Conservation (phyloP, 257 asterid genomes). For the Solanum corneliomulleri region DNA sequence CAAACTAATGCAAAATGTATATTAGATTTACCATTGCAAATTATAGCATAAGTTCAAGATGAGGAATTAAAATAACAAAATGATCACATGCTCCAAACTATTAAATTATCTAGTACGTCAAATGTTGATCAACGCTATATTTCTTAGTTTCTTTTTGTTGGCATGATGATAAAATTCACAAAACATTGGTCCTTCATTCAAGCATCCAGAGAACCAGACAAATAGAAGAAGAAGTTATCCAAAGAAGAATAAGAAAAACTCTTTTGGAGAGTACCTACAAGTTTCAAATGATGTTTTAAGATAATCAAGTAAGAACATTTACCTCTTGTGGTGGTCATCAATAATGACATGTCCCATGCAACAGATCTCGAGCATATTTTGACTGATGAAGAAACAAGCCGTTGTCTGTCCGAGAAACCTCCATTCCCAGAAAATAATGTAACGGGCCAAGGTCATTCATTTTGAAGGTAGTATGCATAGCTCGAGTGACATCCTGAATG, state of each 20-base stretch:
- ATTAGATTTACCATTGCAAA: too few relatives aligned
- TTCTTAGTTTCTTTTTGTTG: not conserved
- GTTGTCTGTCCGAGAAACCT: too few relatives aligned
- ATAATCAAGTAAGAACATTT: not conserved
- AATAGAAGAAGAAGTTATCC: not conserved
- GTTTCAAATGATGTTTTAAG: not conserved
- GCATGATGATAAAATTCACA: not conserved
- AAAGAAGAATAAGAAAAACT: not conserved
- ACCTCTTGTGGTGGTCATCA: not conserved
- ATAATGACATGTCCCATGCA: not conserved
- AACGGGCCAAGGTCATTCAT: too few relatives aligned
- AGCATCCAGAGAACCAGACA: not conserved
- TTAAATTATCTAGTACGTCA: constrained; percentile 14
- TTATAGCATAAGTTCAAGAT: too few relatives aligned
- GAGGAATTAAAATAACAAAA: not conserved
- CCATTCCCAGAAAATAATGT: too few relatives aligned
- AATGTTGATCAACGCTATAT: not conserved
- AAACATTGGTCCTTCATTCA: not conserved
- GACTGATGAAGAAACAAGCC: too few relatives aligned
- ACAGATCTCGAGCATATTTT: too few relatives aligned
- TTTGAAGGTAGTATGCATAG: too few relatives aligned
- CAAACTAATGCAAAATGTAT: too few relatives aligned
- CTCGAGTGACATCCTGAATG: too few relatives aligned
- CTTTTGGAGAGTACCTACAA: not conserved
- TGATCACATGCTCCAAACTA: not conserved